Evolutionary conservation across 257 asterid species (phyloP), one percentile per base, ranked within the genome.

Genomic region (Jaltomata sinuosa): DNA sequence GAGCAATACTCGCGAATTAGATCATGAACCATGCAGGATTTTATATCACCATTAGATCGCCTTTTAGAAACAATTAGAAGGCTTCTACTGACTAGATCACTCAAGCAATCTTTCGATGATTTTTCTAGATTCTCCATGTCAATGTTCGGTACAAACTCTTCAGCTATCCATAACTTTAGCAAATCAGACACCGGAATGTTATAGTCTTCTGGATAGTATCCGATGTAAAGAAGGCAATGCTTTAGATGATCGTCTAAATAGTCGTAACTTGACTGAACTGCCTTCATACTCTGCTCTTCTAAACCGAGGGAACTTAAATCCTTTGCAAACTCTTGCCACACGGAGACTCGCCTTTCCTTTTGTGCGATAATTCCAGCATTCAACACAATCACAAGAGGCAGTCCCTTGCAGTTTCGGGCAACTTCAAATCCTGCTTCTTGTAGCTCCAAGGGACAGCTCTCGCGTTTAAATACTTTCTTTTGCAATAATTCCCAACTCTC

Each of bases 21-120:
- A 55, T 61, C 84, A 76, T 85, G 86, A 34, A 85, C 49, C 21
- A 22, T 65, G 31, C 84, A 83, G 8, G 40, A 82, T 50, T 76
- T 83, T 53, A 82, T 27, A 32, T 79, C 55, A 50, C 88, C 88
- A 19, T 53, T 78, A 10, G 69, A 27, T 71, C 76, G 69, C 69
- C 64, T 59, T 72, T 81, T 54, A 16, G 29, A n/a, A 29, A 77
- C 85, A 4, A 82, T 31, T 27, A 83, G 15, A 38, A 85, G 83
- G 31, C 84, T 85, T 50, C 81, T 82, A 27, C 18, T 64, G 3
- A 85, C 40, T 3, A 85, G 83, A 72, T 85, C 80, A n/a, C 11
- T 76, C 50, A 86, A 86, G 29, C 27, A 83, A 11, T 64, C 80
- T n/a, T 86, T 32, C 2, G 84, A 85, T 6, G 40, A 29, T 14